Evolutionary conservation across 805 yeast genomes (phyloP).

Genomic region (Kluyveromyces wickerhamii): DNA sequence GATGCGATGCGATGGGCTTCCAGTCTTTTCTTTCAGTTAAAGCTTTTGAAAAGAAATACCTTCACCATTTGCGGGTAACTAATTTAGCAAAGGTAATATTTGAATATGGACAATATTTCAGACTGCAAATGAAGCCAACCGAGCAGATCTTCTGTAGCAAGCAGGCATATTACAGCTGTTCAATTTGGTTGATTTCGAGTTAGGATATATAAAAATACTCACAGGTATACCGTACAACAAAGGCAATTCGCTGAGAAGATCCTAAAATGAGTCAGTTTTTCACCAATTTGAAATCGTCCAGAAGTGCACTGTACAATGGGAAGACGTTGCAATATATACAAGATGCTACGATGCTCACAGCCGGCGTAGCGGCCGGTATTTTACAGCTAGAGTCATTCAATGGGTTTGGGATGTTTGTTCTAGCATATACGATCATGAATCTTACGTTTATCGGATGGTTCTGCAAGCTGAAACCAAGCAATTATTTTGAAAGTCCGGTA

Average conservation of each 20-base stretch:
- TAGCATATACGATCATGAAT: constrained; percentile 30
- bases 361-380: constrained; percentile 50
- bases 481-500: constrained; percentile 35
- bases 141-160: no score
- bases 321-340: constrained; percentile 27
- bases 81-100: no score
- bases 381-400: constrained; percentile 40
- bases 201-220: no score
- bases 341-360: constrained; percentile 41
- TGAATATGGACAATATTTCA: no score
- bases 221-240: constrained; percentile 7
- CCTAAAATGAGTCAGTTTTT: constrained; percentile 6
- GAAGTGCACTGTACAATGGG: constrained; percentile 19
- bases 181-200: no score
- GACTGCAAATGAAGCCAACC: no score
- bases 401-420: constrained; percentile 41
- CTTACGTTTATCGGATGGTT: constrained; percentile 28
- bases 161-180: no score
- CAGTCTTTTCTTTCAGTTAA: no score
- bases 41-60: no score
- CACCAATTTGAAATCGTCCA: constrained; percentile 11
- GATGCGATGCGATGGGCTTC: no score
- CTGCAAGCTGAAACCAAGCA: constrained; percentile 29
- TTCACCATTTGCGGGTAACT: no score
- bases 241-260: no score